Evolutionary conservation across 2,329 filamentous ascomycete species (phyloP), one percentile per base, ranked within the genome.

Genomic region (Cyphellophora europaea): DNA sequence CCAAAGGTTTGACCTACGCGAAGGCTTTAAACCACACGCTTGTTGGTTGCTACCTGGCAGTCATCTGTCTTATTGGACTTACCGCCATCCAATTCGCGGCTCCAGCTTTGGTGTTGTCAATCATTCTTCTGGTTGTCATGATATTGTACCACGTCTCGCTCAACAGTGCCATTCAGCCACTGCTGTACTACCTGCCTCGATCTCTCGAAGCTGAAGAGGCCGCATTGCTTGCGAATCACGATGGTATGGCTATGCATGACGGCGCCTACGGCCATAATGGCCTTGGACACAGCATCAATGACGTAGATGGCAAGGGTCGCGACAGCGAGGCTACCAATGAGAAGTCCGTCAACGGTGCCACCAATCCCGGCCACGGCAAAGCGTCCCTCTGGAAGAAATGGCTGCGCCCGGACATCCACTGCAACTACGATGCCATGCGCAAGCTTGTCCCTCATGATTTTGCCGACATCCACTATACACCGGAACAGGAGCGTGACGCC

Each of bases 1-100:
- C 84, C 23, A 85, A 93, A 53, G 88, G 89, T 11, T 72, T 89
- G 11, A 79, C 85, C 48, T 95, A 94, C 53, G 81, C 85, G 1
- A 80, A 80, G n/a, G 88, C 84, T 1, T 66, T 96, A 33, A 80
- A 93, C 55, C 88, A 95, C 39, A 74, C 93, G 31, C 77, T 89
- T 17, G 78, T 80, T 1, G 88, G 89, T 14, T 66, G 93, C 32
- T 95, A 96, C 55, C 69, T 95, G 21, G 75, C 80, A 2, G 78
- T 91, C 45, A 62, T 89, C 18, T 91, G 85, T 57, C 67, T 95
- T 53, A 80, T 94, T 45, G 88, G 87, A 32, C 69, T 95, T 2
- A 88, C 95, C 49, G 81, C 72, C 33, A 75, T 89, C 33, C 77
- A 74, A 5, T 62, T 68, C 1, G 74, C 77, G 5, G 75, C 70